Base-by-base conservation (phyloP, 768 basidiomycete genomes). In the Dioszegia crocea region DNA sequence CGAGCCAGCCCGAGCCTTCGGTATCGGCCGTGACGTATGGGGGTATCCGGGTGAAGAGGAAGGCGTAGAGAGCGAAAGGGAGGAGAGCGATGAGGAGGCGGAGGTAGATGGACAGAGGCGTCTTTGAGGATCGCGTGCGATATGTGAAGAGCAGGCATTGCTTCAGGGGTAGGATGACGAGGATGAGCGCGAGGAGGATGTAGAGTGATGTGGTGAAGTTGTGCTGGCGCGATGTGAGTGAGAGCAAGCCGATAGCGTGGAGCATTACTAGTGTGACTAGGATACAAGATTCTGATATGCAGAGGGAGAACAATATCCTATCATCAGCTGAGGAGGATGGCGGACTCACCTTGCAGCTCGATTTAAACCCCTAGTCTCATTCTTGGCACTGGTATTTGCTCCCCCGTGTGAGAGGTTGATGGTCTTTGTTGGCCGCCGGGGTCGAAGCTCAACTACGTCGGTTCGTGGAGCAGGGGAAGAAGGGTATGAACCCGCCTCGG, bases 61-160 rank as follows among this genome's bases (percentile, higher is more conserved):
- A 74, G 56, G 67, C 60, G 64, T 76, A 76, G 9, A 76, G 50
- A 1, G 69, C 60, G 56, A 76, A 76, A 1, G 75, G 75, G 49
- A 76, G 63, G 9, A 73, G 63, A 14, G 73, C 64, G 44, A 76
- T 66, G 26, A 72, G 60, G 19, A 76, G 27, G 4, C 75, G 65
- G 39, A 66, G 62, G 5, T 59, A 40, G 29, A 73, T 56, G 12
- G 68, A 60, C 19, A 73, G 64, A 5, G 65, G 62, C 2, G 60
- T 61, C 19, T 69, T 52, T 6, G 71, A 62, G 6, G 33, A 33
- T 14, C 38, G 40, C 8, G 9, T 43, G 8, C 75, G 63, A 41
- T 75, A 76, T 10, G 75, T 76, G 14, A 76, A 36, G 10, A 74
- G 62, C 26, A 76, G 46, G 52, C 75, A 75, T 52, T 76, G 75